Evolutionary conservation across 179 eudicot genomes (phyloP), one percentile per base, ranked within the genome.

Genomic region (Camellia oleifera): DNA sequence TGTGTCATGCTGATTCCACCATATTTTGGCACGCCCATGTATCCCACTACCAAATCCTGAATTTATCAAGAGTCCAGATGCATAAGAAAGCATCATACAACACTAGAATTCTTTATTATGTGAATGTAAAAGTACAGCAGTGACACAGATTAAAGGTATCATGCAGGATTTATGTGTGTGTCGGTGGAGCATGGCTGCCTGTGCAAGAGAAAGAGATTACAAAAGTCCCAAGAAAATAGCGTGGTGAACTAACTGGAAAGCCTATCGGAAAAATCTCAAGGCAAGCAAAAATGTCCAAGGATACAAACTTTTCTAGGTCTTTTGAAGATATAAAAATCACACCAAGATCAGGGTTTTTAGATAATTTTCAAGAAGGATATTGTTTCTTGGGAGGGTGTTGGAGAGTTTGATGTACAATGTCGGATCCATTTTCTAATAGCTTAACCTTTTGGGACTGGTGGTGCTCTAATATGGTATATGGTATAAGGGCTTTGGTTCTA

Each of bases 11-110:
- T 90, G 74, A 90, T 79, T 81, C 99, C 98, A 82, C 89, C 82
- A 85, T 94, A 95, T 81, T 95, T 95, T 54, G 99, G 99, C 72
- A 95, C 99, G 48, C 99, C 98, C 99, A 95, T 95, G 89, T 95
- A 95, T 18, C 99, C 99, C 75, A 95, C 96, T 67, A 95, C 99
- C 88, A 95, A 80, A 90, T 95, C 99, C 99, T 95, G 85, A 71
- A 67, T 81, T 77, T 72, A 0, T 13, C 50, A 20, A 70, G 13
- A 45, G 46, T 13, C 50, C 44, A 70, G 13, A 45, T 45, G 48
- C 23, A 12, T 32, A 58, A 52, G 1, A 9, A 10, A 75, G 52
- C 26, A 75, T 75, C 40, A 9, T 4, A 4, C 53, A 73, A 54
- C 10, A 56, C 8, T 17, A 54, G 9, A 23, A 26, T 14, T 23